Evolutionary conservation across 2,329 filamentous ascomycete species (phyloP).

Genomic region (Cladosporium oxysporum): DNA sequence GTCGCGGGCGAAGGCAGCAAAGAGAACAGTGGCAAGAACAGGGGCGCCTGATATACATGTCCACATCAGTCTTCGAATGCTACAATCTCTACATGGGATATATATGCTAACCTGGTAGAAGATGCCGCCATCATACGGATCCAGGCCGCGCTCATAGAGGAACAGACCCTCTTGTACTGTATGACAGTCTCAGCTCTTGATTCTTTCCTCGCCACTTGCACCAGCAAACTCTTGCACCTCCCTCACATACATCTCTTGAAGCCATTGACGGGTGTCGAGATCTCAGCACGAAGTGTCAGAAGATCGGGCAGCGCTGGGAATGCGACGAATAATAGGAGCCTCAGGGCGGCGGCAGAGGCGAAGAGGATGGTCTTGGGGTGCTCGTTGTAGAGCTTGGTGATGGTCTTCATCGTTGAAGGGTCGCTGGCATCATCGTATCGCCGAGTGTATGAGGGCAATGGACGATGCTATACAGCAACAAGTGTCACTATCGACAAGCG

Average conservation of each 20-base stretch:
- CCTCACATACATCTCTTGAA: constrained; percentile 83
- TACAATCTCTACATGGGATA: constrained; percentile 2
- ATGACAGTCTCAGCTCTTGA: constrained; percentile 33
- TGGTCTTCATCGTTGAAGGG: constrained; percentile 27
- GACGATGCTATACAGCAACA: not conserved
- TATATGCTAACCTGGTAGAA: constrained; percentile 60
- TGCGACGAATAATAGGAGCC: constrained; percentile 74
- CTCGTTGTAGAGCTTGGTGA: constrained; percentile 34
- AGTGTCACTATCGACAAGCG: not conserved
- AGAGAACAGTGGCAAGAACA: constrained; percentile 88
- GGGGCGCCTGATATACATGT: constrained; percentile 63
- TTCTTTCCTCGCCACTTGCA: constrained; percentile 21
- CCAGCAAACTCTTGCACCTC: not conserved
- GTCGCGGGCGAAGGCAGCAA: constrained; percentile 74
- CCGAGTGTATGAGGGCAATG: not conserved
- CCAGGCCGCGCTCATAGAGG: constrained; percentile 93
- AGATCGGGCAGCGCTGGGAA: constrained; percentile 84
- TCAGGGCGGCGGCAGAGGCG: constrained; percentile 71
- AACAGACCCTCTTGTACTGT: constrained; percentile 94
- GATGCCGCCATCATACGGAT: constrained; percentile 92
- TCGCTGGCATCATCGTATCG: constrained; percentile 19
- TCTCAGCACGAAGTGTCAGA: constrained; percentile 87
- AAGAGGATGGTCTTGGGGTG: constrained; percentile 66
- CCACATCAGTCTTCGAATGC: not conserved
- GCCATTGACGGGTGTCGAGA: constrained; percentile 95